Percentiles rank a stretch among this genome's conserved stretches.
phyloP scores from a whole-genome alignment of 1,284 basidiomycete species.

The Flammula alnicola region DNA sequence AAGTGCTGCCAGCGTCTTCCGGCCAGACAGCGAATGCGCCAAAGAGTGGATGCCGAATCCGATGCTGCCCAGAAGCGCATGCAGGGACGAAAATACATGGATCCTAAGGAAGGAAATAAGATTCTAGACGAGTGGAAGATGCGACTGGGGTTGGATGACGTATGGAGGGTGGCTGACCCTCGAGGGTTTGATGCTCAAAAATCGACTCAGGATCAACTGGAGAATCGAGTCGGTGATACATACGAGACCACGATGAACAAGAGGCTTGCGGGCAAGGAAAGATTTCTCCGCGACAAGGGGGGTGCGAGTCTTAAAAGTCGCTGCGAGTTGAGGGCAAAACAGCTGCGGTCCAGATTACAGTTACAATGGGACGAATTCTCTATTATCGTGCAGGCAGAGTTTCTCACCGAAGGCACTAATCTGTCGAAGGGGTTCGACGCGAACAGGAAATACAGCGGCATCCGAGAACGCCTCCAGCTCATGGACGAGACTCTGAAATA shows the following conservation, averaged over 20 bases:
- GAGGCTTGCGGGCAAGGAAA: not conserved
- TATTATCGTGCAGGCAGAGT: not conserved
- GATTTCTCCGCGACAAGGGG: not conserved
- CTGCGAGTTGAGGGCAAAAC: not conserved
- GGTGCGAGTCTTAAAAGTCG: not conserved
- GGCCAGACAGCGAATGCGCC: not conserved
- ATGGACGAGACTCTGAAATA: not conserved
- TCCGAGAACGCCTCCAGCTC: not conserved
- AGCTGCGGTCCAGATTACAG: not conserved
- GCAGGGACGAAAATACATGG: not conserved
- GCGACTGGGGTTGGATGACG: not conserved
- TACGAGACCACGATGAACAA: not conserved
- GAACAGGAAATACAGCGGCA: not conserved
- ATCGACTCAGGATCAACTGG: too few relatives aligned
- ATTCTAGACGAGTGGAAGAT: not conserved
- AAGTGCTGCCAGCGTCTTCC: not conserved
- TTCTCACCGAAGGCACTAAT: not conserved
- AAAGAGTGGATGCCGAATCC: not conserved
- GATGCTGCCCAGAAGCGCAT: not conserved
- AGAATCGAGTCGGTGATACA: too few relatives aligned
- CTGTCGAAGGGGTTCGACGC: not conserved
- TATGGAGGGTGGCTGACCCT: not conserved
- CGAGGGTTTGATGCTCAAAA: not conserved
- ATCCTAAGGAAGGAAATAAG: not conserved
- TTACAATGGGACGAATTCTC: not conserved